phyloP scores from a whole-genome alignment of 2,329 filamentous ascomycete genomes.

The Alternaria metachromatica region DNA sequence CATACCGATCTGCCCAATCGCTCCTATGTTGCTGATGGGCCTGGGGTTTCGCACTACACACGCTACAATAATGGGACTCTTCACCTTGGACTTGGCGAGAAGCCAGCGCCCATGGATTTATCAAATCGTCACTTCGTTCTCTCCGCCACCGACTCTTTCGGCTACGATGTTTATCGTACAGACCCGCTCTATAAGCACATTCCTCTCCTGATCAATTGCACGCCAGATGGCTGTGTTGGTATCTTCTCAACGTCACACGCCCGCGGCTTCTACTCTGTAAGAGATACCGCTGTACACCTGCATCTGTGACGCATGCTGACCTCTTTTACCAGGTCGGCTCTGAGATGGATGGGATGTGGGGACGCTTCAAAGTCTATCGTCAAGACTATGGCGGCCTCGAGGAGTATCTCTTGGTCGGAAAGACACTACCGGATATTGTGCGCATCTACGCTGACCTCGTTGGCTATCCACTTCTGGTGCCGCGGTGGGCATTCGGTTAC shows the following conservation, averaged over 20 bases:
- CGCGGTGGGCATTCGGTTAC: constrained; percentile 76
- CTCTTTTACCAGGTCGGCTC: constrained; percentile 55
- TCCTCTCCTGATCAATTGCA: constrained; percentile 73
- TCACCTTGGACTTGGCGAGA: constrained; percentile 75
- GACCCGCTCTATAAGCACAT: constrained; percentile 80
- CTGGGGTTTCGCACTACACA: constrained; percentile 70
- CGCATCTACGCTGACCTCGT: constrained; percentile 70
- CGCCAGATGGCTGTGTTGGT: constrained; percentile 67
- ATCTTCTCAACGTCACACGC: constrained; percentile 72
- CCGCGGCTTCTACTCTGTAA: constrained; percentile 67
- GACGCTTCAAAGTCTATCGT: constrained; percentile 74
- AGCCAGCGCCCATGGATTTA: constrained; percentile 75
- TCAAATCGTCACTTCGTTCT: constrained; percentile 70
- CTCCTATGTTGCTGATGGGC: constrained; percentile 68
- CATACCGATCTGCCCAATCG: constrained; percentile 69
- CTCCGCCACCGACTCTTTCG: constrained; percentile 74
- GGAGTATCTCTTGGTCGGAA: constrained; percentile 72
- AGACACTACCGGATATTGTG: constrained; percentile 71
- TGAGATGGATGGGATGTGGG: constrained; percentile 79
- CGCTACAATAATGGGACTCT: constrained; percentile 67
- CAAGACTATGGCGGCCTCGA: constrained; percentile 76
- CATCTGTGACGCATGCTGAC: background rate
- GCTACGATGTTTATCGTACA: constrained; percentile 73
- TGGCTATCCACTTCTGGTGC: constrained; percentile 71
- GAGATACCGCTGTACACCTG: background rate